Conservation (phyloP, 306 rosid species). For the Sicyos baderoa region DNA sequence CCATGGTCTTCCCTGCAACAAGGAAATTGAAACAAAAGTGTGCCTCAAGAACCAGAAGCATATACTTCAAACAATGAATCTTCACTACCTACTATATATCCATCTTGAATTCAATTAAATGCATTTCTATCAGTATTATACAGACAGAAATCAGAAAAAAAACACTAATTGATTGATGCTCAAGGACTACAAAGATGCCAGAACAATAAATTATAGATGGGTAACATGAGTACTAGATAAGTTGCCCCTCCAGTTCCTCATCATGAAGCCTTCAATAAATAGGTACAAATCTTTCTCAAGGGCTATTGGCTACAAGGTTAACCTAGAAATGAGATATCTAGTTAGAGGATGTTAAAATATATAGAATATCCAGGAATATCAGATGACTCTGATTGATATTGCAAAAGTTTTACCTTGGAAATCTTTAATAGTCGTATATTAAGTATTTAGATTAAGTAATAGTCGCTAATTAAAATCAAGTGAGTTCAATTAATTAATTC, state of each 20-base stretch:
- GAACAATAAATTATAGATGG: neutral
- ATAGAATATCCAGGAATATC: neutral
- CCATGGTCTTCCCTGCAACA: slow-evolving; percentile 75
- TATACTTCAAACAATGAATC: neutral
- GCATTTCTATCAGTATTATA: neutral
- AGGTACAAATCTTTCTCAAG: neutral
- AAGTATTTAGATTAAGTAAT: neutral
- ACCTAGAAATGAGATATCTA: neutral
- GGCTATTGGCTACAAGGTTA: neutral
- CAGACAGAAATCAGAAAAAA: neutral
- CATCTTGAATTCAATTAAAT: neutral
- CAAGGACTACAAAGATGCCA: slow-evolving; percentile 4
- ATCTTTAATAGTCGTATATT: neutral
- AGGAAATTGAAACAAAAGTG: slow-evolving; percentile 21
- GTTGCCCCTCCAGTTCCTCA: neutral
- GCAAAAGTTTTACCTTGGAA: neutral
- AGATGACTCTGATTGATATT: neutral
- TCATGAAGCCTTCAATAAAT: neutral
- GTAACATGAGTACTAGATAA: neutral
- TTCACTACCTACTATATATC: neutral
- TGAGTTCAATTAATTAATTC: neutral
- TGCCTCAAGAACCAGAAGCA: slow-evolving; percentile 7
- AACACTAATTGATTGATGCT: neutral
- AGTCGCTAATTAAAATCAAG: neutral
- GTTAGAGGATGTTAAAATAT: neutral